These are phyloP conservation scores for Urostyla sp. DNA, from an alignment of 73 alveolate genomes.

Conservation along the genomic window DNA sequence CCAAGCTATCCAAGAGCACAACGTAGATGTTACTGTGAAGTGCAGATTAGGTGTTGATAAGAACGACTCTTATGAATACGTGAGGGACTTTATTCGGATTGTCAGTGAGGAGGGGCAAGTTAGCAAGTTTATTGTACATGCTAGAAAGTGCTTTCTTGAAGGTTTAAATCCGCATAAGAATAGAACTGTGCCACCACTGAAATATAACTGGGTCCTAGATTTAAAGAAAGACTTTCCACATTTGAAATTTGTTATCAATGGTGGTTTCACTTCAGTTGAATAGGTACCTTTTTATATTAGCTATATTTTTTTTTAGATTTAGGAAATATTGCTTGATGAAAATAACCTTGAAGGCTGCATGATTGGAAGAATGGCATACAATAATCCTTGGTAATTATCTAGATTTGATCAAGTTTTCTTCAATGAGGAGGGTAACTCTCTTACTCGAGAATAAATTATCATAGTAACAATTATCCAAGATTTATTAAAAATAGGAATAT, in stretches of 20 bases:
- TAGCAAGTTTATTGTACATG: slow-evolving; percentile 91
- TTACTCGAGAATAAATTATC: slow-evolving; percentile 81
- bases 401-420: slow-evolving; percentile 83
- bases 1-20: slow-evolving; percentile 70
- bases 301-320: no score
- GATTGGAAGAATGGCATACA: slow-evolving; percentile 96
- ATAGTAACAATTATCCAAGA: no score
- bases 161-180: slow-evolving; percentile 95
- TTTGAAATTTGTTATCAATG: slow-evolving; percentile 89
- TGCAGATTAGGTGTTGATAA: slow-evolving; percentile 98
- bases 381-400: slow-evolving; percentile 91
- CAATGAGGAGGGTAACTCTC: slow-evolving; percentile 67
- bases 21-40: slow-evolving; percentile 92
- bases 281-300: slow-evolving; percentile 53
- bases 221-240: slow-evolving; percentile 89
- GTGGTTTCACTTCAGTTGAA: slow-evolving; percentile 82
- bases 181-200: slow-evolving; percentile 93
- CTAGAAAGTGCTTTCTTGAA: slow-evolving; percentile 90
- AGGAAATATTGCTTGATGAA: slow-evolving; percentile 72
- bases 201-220: slow-evolving; percentile 89
- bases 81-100: slow-evolving; percentile 79
- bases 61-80: slow-evolving; percentile 86
- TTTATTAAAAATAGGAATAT: no score
- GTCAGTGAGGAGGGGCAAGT: slow-evolving; percentile 85
- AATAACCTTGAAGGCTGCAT: slow-evolving; percentile 82